Conservation (phyloP, 2,329 filamentous ascomycete species). For the Fusarium falciforme region DNA sequence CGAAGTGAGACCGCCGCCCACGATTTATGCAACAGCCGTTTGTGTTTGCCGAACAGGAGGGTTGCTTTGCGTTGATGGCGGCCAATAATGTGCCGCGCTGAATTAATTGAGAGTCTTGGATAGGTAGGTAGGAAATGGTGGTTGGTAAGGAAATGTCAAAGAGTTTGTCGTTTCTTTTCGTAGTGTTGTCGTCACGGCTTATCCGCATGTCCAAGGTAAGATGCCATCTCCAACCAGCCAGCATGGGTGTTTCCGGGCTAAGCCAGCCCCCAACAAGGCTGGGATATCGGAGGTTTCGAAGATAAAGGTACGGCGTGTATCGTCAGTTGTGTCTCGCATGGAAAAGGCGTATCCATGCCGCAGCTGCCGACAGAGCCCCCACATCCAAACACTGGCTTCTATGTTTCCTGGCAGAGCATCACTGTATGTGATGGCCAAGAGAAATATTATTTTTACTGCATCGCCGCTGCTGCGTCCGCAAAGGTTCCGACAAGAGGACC, state of each 20-base stretch:
- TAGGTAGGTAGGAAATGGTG: constrained; percentile 17
- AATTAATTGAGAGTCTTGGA: constrained; percentile 27
- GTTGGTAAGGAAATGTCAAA: constrained; percentile 8
- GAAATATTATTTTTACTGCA: constrained; percentile 48
- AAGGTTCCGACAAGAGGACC: constrained; percentile 69
- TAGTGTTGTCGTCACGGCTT: constrained; percentile 24
- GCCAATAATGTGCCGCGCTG: neutral
- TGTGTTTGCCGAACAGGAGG: neutral
- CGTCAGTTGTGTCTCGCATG: constrained; percentile 11
- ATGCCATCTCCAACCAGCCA: neutral
- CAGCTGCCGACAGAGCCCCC: constrained; percentile 11
- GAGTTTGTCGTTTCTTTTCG: constrained; percentile 20
- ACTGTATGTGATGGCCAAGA: neutral
- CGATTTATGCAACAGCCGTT: constrained; percentile 13
- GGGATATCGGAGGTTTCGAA: constrained; percentile 11
- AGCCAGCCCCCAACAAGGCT: constrained; percentile 8
- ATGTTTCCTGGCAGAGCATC: neutral
- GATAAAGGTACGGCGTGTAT: constrained; percentile 19
- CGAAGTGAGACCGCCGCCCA: constrained; percentile 13
- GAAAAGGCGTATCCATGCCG: neutral
- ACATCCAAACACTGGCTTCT: neutral
- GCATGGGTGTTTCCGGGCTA: constrained; percentile 3
- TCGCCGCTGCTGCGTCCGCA: constrained; percentile 67
- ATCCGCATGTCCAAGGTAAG: constrained; percentile 11
- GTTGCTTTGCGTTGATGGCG: constrained; percentile 9